Evolutionary conservation across 306 rosid genomes (phyloP), one percentile per base, ranked within the genome.

Genomic region (Castanospermum australe): DNA sequence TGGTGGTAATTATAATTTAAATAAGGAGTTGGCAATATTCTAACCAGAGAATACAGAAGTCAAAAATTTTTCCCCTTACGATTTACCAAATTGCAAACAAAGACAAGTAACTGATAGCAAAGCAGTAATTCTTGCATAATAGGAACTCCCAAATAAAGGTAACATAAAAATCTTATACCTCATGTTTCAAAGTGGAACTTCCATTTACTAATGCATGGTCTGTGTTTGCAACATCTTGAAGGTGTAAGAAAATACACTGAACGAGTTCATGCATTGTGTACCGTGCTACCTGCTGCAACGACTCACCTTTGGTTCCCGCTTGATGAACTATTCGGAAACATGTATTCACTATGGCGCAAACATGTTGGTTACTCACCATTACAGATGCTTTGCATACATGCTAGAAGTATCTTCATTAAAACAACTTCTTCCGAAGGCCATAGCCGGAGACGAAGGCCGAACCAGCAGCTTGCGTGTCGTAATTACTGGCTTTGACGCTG

Each of bases 251-350:
- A 59, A 91, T 96, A 84, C 97, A 91, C 84, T 98, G 81, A 57
- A 91, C 86, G 59, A 96, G 93, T 85, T 96, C 99, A 66, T 96
- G 92, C 93, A 96, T 86, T 50, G 99, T 91, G 89, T 93, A 85
- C 69, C 96, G 91, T 80, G 99, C 97, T 77, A 90, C 88, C 80
- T 91, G 91, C 79, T 96, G 99, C 93, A 96, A 87, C 55, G 92
- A 81, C 87, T 96, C 99, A 2, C 99, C 93, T 83, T 96, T 96
- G 62, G 86, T 45, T 76, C 96, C 94, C 17, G 99, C 96, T 88
- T 96, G 99, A 86, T 96, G 98, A 79, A 96, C 98, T 81, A 96
- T 91, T 20, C 99, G 96, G 76, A 87, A 93, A 87, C 98, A 93
- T 28, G 99, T 91, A 87, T 96, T 96, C 78, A 96, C 97, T 77